A percentile compares a stretch with the other conserved stretches of the same genome.
Evolutionary conservation across 2,329 filamentous ascomycete genomes (phyloP).

Genomic region (Cryphonectria radicalis): DNA sequence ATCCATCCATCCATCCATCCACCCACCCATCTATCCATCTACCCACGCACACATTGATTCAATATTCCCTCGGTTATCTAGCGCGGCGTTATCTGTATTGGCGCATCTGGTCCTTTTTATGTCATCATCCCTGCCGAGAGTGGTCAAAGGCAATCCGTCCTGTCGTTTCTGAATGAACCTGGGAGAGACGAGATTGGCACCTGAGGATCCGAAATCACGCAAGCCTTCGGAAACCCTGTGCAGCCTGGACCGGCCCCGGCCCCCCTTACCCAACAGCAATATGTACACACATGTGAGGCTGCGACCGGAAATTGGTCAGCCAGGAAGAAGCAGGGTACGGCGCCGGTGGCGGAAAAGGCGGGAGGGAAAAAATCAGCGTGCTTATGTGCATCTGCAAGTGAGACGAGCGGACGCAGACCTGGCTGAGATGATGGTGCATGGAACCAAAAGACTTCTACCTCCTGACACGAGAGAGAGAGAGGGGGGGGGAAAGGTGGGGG

Average conservation of each 20-base stretch:
- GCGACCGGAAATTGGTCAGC: background rate
- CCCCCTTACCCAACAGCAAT: background rate
- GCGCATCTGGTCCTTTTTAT: background rate
- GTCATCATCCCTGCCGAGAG: background rate
- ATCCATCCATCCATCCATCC: background rate
- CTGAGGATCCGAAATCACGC: background rate
- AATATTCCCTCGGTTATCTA: background rate
- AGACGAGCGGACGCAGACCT: background rate
- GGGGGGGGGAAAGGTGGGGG: too few relatives aligned
- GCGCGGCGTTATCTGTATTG: conserved; percentile 10
- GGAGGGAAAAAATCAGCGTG: background rate
- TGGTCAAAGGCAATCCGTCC: background rate
- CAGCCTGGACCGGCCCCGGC: background rate
- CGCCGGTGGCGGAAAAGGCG: background rate
- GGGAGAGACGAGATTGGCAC: background rate
- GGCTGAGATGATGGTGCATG: background rate
- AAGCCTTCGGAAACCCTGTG: background rate
- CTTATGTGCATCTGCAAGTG: conserved; percentile 10
- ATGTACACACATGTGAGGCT: background rate
- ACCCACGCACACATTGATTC: background rate
- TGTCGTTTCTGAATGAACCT: background rate
- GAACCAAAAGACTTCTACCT: background rate
- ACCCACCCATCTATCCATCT: too few relatives aligned
- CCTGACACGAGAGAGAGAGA: background rate
- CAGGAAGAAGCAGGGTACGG: background rate